Percentiles rank a stretch among this genome's conserved stretches.
Evolutionary conservation across 352 stramenopile species (phyloP).

Genomic region (Globisporangium irregulare): DNA sequence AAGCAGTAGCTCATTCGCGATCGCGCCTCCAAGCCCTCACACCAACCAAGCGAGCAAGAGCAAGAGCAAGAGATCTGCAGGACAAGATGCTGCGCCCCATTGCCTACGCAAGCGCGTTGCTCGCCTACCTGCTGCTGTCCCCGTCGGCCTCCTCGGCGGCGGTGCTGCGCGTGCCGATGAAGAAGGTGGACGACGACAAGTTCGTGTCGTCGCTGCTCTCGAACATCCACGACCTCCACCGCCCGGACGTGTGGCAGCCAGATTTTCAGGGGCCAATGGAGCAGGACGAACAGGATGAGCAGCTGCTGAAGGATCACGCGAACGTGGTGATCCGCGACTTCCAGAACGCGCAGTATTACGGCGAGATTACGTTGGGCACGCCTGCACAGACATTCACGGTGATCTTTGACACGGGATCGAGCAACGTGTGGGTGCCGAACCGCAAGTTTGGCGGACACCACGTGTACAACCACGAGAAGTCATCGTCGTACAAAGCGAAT

Average conservation of each 20-base stretch:
- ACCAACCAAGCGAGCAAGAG: not conserved
- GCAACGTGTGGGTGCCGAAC: constrained; percentile 29
- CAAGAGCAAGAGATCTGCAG: not conserved
- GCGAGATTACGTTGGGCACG: constrained; percentile 65
- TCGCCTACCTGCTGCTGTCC: constrained; percentile 14
- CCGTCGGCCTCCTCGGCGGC: constrained; percentile 14
- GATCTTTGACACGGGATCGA: constrained; percentile 36
- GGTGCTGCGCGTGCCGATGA: constrained; percentile 67
- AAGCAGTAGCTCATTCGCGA: not conserved
- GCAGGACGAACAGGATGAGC: constrained; percentile 7
- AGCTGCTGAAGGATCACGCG: constrained; percentile 20
- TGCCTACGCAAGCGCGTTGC: constrained; percentile 13
- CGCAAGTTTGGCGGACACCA: constrained; percentile 23
- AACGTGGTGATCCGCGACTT: constrained; percentile 87
- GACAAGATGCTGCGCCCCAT: constrained; percentile 16
- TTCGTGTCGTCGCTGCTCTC: constrained; percentile 59
- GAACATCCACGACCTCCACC: constrained; percentile 37
- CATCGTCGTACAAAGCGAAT: constrained; percentile 60
- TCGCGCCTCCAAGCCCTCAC: not conserved
- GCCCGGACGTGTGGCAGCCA: constrained; percentile 46
- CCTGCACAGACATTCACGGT: constrained; percentile 28
- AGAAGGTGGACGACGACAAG: constrained; percentile 59
- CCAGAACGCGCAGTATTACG: constrained; percentile 95
- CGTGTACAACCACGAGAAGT: constrained; percentile 69
- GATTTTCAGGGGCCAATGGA: constrained; percentile 19